A percentile compares a stretch with the other conserved stretches of the same genome.
These are phyloP conservation scores for Terana coerulea DNA, from an alignment of 768 basidiomycete species.

Conservation along the genomic window DNA sequence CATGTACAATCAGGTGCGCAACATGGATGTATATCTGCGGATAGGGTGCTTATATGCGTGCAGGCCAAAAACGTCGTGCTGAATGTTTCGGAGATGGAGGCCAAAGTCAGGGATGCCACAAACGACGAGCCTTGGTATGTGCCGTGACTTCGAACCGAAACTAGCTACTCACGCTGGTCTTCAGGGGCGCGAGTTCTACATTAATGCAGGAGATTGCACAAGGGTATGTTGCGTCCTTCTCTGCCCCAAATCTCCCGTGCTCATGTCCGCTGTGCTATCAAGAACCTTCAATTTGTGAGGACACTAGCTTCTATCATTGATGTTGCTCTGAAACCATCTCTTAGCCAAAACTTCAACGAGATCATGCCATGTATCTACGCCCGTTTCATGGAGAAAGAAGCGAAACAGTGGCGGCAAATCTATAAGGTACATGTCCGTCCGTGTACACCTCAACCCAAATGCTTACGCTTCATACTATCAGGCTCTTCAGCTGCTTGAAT, in stretches of 20 bases:
- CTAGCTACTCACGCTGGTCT: constrained; percentile 2
- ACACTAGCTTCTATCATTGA: neutral
- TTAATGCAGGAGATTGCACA: constrained; percentile 98
- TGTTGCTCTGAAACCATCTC: neutral
- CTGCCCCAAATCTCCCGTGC: neutral
- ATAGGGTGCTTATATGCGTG: neutral
- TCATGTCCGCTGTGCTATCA: constrained; percentile 11
- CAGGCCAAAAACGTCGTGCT: constrained; percentile 96
- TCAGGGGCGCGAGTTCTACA: constrained; percentile 95
- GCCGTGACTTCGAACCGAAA: neutral
- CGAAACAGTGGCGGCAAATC: constrained; percentile 96
- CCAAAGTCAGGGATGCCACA: constrained; percentile 93
- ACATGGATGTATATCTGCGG: neutral
- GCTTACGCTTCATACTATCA: constrained; percentile 25
- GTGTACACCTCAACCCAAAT: neutral
- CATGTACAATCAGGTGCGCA: constrained; percentile 83
- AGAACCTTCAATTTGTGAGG: constrained; percentile 98
- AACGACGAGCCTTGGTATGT: constrained; percentile 96
- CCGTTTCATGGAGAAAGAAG: constrained; percentile 98
- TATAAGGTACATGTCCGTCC: constrained; percentile 67
- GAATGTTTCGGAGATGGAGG: constrained; percentile 96
- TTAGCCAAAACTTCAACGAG: constrained; percentile 96
- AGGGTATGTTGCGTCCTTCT: constrained; percentile 56
- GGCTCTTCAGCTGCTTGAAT: constrained; percentile 92
- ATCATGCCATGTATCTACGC: constrained; percentile 97